Evolutionary conservation across 2,329 filamentous ascomycete species (phyloP).

Genomic region (Aspergillus puulaauensis): DNA sequence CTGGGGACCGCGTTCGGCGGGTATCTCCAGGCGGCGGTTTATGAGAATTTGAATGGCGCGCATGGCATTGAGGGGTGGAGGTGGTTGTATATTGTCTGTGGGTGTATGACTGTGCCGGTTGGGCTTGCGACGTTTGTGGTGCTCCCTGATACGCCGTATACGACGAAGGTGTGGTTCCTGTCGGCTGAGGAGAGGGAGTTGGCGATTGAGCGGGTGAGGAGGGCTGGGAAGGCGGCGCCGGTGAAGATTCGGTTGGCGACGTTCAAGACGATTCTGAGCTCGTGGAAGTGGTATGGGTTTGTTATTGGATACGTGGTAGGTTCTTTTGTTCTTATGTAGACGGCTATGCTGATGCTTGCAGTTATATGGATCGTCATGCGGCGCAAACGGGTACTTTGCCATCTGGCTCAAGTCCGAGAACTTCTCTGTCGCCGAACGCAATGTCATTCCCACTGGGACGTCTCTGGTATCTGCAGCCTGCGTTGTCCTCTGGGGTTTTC

Average conservation of each 20-base stretch:
- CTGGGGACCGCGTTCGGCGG: background rate
- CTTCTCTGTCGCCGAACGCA: slow-evolving; percentile 22
- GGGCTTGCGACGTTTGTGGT: background rate
- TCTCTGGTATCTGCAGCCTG: slow-evolving; percentile 15
- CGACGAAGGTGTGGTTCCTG: background rate
- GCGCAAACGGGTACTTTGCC: slow-evolving; percentile 21
- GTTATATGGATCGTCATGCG: slow-evolving; percentile 30
- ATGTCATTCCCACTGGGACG: slow-evolving; percentile 21
- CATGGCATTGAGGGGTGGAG: background rate
- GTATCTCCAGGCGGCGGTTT: background rate
- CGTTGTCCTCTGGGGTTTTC: slow-evolving; percentile 18
- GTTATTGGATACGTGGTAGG: slow-evolving; percentile 29
- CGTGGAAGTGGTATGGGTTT: slow-evolving; percentile 27
- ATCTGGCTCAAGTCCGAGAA: slow-evolving; percentile 22
- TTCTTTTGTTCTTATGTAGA: background rate
- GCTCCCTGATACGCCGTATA: slow-evolving; percentile 1
- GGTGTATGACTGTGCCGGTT: slow-evolving; percentile 1
- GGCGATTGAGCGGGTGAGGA: background rate
- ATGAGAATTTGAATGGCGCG: background rate
- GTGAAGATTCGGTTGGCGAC: background rate
- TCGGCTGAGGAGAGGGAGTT: background rate
- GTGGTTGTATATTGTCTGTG: slow-evolving; percentile 4
- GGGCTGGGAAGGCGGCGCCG: background rate
- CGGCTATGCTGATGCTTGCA: background rate
- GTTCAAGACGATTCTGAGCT: background rate